Evolutionary conservation across 2,329 filamentous ascomycete genomes (phyloP).

Genomic region (Ceratocystis albifundus): DNA sequence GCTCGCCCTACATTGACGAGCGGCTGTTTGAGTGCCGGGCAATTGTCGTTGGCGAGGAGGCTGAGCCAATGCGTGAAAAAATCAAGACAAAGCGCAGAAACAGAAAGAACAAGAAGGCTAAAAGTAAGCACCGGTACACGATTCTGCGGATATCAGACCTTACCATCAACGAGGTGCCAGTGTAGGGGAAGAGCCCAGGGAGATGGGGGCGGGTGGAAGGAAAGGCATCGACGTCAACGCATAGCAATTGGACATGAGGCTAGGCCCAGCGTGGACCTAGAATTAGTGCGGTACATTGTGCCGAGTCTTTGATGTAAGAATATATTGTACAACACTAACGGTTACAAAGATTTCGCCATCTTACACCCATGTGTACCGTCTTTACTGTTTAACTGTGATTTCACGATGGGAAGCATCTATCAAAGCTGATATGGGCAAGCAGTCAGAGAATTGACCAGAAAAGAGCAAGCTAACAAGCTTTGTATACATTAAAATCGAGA

Average conservation of each 20-base stretch:
- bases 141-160: slow-evolving; percentile 75
- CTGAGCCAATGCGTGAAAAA: slow-evolving; percentile 64
- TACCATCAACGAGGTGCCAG: slow-evolving; percentile 40
- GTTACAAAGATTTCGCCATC: not conserved
- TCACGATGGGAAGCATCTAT: not conserved
- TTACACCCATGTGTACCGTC: not conserved
- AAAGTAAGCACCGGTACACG: slow-evolving; percentile 86
- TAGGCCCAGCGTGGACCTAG: not conserved
- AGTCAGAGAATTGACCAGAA: not conserved
- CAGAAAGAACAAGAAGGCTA: slow-evolving; percentile 60
- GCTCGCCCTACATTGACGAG: slow-evolving; percentile 70
- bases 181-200: not conserved
- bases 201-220: no score
- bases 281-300: not conserved
- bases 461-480: not conserved
- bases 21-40: slow-evolving; percentile 74
- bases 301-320: slow-evolving; percentile 18
- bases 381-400: not conserved
- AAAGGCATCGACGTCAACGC: not conserved
- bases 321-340: slow-evolving; percentile 19
- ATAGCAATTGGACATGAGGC: not conserved
- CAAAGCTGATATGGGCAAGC: not conserved
- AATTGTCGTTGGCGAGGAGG: slow-evolving; percentile 72
- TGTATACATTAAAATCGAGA: not conserved
- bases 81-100: slow-evolving; percentile 73